Evolutionary conservation across 495 filamentous ascomycete species (phyloP), one percentile per base, ranked within the genome.

Genomic region (Penicillium argentinense): DNA sequence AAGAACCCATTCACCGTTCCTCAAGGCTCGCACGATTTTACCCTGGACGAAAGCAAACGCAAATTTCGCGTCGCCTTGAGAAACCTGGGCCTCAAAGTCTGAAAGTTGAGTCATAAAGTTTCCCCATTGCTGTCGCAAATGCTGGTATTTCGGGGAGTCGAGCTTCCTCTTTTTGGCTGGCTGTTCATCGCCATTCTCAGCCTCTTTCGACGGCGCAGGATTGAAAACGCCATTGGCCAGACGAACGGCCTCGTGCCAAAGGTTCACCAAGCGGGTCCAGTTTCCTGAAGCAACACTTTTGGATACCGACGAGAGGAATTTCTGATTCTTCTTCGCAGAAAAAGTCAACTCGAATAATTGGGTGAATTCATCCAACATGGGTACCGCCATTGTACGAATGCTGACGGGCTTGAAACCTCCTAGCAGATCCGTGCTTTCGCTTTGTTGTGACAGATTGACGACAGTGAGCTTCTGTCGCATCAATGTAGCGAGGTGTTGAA

Each of bases 1-100:
- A n/a, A 99, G 74, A 12, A 99, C 88, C 95, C 95, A 99, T 60
- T 96, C 90, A 4, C 95, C 95, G 64, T 96, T 96, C 38, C 91
- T 77, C 17, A 88, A 82, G 4, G 95, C 95, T 67, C 88, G 88
- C 25, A 97, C 86, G 56, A 99, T 87, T 53, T 88, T 95, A 45
- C 95, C 90, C 66, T 99, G 92, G 2, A 97, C 82, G 56, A 99
- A 99, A 13, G 87, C 84, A 62, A 99, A 97, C 0, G 91, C 91
- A 64, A 97, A 96, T 38, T 85, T 85, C 24, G 87, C 84, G 22
- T 84, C 80, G 2, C 89, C 84, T 43, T 83, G 83, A 6, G 85
- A 81, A 9, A 95, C 77, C 59, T 95, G 89, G 13, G 82, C 76
- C 58, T 96, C 87, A 33, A 97, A 87, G 46, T 86, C 83, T 13